These are phyloP conservation scores for Fusarium penzigii DNA, from an alignment of 2,329 filamentous ascomycete species.

Conservation along the genomic window DNA sequence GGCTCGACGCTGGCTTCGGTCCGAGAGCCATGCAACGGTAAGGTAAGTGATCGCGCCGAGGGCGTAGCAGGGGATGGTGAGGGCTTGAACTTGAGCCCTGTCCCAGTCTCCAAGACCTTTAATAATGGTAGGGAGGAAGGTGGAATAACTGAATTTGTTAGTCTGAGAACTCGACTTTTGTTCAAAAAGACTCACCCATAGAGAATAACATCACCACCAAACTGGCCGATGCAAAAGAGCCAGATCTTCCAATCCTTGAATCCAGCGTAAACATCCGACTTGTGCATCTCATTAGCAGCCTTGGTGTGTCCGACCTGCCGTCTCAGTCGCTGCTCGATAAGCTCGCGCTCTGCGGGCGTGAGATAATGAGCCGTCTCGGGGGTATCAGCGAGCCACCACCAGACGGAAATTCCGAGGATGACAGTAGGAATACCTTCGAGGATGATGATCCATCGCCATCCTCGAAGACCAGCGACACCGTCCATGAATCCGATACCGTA, in stretches of 20 bases:
- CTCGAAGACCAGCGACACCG: constrained; percentile 18
- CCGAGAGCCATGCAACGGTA: constrained; percentile 56
- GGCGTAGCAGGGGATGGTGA: constrained; percentile 68
- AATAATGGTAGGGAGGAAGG: constrained; percentile 69
- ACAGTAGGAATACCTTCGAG: constrained; percentile 44
- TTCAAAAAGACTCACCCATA: constrained; percentile 39
- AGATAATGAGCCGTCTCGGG: constrained; percentile 58
- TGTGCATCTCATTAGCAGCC: constrained; percentile 36
- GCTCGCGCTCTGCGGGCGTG: constrained; percentile 48
- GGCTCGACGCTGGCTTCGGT: constrained; percentile 57
- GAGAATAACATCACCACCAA: constrained; percentile 63
- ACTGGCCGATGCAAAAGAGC: constrained; percentile 59
- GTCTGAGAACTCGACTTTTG: no score
- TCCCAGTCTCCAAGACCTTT: constrained; percentile 52
- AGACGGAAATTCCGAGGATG: constrained; percentile 29
- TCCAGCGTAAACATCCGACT: constrained; percentile 58
- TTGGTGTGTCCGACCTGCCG: constrained; percentile 32
- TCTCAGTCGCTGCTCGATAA: constrained; percentile 31
- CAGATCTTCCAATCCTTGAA: constrained; percentile 63
- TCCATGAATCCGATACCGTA: constrained; percentile 38
- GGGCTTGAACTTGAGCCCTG: constrained; percentile 53
- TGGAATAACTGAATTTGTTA: constrained; percentile 45
- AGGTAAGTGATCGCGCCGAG: constrained; percentile 63
- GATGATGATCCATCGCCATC: constrained; percentile 63
- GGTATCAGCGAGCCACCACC: constrained; percentile 32